phyloP scores from a whole-genome alignment of 2,329 filamentous ascomycete species.

The Colletotrichum incanum region DNA sequence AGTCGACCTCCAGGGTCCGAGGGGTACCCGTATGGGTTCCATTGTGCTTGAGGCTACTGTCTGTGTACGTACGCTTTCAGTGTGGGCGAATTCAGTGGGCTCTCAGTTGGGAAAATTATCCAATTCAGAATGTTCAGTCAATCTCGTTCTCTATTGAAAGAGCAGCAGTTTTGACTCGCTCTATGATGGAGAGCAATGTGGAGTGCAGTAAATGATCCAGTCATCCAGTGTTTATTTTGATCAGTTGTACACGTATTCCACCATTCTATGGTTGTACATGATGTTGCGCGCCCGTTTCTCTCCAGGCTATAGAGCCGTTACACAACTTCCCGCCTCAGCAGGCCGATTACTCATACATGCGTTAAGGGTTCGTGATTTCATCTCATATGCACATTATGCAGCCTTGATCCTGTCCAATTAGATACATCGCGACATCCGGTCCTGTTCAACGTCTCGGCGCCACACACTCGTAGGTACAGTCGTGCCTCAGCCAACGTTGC shows the following conservation, averaged over 20 bases:
- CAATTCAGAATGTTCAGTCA: too few relatives aligned
- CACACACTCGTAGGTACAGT: background rate
- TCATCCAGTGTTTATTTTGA: background rate
- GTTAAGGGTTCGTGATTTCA: constrained; percentile 36
- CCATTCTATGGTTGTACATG: constrained; percentile 1
- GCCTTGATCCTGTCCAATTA: constrained; percentile 9
- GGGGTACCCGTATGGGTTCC: background rate
- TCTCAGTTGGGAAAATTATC: background rate
- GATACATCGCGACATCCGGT: background rate
- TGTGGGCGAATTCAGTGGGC: background rate
- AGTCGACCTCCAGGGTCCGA: background rate
- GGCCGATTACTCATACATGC: constrained; percentile 38
- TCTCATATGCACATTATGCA: constrained; percentile 31
- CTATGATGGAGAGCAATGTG: background rate
- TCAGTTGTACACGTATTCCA: constrained; percentile 1
- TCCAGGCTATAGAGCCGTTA: constrained; percentile 3
- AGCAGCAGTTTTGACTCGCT: background rate
- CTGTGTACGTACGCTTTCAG: background rate
- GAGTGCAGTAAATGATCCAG: background rate
- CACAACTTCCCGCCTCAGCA: constrained; percentile 17
- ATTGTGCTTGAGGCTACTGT: constrained; percentile 1
- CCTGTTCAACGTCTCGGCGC: background rate
- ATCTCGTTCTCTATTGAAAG: background rate
- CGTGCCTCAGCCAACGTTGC: constrained; percentile 60
- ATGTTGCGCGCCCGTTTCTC: background rate